Base-by-base conservation (phyloP, 805 yeast genomes). In the Saturnispora bothae region DNA sequence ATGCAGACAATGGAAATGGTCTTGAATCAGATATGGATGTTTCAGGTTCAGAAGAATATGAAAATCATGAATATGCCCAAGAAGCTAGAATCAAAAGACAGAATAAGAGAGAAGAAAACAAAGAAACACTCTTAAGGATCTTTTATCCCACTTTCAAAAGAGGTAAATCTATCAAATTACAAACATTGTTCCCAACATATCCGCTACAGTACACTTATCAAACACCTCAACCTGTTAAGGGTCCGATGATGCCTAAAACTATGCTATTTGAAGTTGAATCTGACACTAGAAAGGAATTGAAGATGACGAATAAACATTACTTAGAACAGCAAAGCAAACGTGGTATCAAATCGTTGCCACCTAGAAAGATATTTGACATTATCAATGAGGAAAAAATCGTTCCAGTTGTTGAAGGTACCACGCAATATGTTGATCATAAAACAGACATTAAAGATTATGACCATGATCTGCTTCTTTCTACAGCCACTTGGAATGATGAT, bases 401-500 rank as follows among this genome's bases (percentile, higher is more conserved):
- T 8, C 34, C 51, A 2, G 42, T 46, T n/a, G 48, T 51, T 5
- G 43, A 39, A 15, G 21, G 21, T 4, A 42, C 43, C 16, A 37
- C 41, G 13, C 28, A n/a, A 3, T 33, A 38, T 49, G 19, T 25
- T 8, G 27, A 37, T 13, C 21, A 37, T 15, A 37, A 27, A 26
- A 46, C 38, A 2, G 22, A 35, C 10, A 28, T 35, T 12, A 45
- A 38, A 1, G 62, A 59, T 3, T 73, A 58, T 44, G 59, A 72
- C 23, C 73, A 71, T 29, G 82, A 78, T 42, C 51, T 80, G 36
- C 61, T 79, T 2, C 59, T 83, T 17, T 78, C 88, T 0, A 68
- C 86, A 0, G 79, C 82, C 14, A 84, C 79, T 41, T 83, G 94
- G 94, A 76, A 82, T 46, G 83, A 78, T 48, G 76, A 74, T 20